Conservation (phyloP, 75 land plant genomes). For the Sequoiadendron giganteum region DNA sequence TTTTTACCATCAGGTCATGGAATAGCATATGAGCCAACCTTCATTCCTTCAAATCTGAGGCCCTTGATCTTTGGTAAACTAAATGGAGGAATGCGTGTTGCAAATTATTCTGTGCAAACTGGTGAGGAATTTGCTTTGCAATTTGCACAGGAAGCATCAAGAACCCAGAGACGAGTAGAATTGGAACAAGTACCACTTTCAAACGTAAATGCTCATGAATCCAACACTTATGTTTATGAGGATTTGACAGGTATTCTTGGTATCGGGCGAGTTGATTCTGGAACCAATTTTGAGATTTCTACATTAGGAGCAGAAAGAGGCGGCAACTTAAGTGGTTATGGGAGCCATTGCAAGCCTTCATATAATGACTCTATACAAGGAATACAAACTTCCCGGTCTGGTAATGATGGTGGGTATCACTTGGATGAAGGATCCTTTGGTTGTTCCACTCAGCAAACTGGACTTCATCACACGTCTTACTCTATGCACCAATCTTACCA, state of each 20-base stretch:
- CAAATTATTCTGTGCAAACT: conserved; percentile 70
- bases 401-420: conserved; percentile 10
- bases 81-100: conserved; percentile 39
- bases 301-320: conserved; percentile 24
- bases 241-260: conserved; percentile 53
- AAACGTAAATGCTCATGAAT: conserved; percentile 16
- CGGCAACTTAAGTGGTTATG: conserved; percentile 27
- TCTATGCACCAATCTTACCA: conserved; percentile 1
- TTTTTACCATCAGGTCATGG: conserved; percentile 10
- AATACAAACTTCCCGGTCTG: conserved; percentile 3
- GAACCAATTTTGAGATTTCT: conserved; percentile 49
- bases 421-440: not conserved
- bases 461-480: not conserved
- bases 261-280: conserved; percentile 41
- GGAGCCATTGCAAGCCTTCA: conserved; percentile 19
- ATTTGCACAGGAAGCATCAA: conserved; percentile 63
- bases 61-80: conserved; percentile 21
- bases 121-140: conserved; percentile 77
- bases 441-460: conserved; percentile 8
- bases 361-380: conserved; percentile 5
- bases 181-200: conserved; percentile 2
- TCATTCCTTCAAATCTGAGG: conserved; percentile 14
- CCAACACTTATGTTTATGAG: conserved; percentile 32
- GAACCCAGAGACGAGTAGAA: conserved; percentile 15
- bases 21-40: not conserved